Percentiles rank a stretch among this genome's conserved stretches.
Conservation (phyloP, 192 early-diverging fungal species). For the Oehlia diaphana region DNA sequence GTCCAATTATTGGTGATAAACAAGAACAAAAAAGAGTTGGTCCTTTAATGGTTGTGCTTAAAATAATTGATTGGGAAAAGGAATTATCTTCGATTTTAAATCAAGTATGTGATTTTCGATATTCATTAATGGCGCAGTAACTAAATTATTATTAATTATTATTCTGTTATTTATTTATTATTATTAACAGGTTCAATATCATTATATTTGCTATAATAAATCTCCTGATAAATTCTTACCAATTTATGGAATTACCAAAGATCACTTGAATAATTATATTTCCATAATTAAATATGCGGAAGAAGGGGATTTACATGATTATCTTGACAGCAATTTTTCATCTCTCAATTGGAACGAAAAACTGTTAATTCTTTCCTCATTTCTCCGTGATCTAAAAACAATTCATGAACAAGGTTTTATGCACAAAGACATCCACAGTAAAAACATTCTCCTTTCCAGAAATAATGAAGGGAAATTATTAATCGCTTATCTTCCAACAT, state of each 20-base stretch:
- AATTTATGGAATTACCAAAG: not conserved
- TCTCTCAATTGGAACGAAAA: not conserved
- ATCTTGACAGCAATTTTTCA: not conserved
- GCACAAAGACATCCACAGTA: not conserved
- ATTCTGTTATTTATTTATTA: not conserved
- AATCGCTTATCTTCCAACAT: not conserved
- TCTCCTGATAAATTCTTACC: not conserved
- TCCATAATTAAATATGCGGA: not conserved
- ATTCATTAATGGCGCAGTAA: too few species aligned
- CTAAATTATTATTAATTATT: too few species aligned
- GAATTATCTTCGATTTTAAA: not conserved
- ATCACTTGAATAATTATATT: not conserved
- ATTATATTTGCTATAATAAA: not conserved
- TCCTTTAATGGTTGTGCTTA: not conserved
- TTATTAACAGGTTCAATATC: not conserved
- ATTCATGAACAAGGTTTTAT: slow-evolving; percentile 11
- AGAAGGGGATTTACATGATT: not conserved
- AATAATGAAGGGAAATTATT: not conserved
- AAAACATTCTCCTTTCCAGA: not conserved
- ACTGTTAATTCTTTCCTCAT: not conserved
- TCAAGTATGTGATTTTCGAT: not conserved
- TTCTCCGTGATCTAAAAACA: not conserved
- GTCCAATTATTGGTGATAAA: not conserved
- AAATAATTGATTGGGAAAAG: not conserved
- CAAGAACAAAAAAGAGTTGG: not conserved